Conservation (phyloP, 2,329 filamentous ascomycete species). For the Aureobasidium subglaciale region DNA sequence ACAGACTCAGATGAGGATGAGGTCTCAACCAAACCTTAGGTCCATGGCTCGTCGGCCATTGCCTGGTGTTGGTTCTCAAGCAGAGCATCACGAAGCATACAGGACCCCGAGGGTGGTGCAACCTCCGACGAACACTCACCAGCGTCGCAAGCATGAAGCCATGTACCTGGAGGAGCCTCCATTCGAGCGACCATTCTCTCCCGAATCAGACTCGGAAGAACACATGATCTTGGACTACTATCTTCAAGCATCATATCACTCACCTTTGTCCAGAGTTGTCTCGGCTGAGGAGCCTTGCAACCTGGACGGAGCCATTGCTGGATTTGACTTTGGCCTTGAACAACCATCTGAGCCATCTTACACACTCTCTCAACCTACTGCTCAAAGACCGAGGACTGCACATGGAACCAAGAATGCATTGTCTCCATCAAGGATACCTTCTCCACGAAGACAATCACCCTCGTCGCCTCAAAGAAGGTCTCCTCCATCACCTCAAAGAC, state of each 20-base stretch:
- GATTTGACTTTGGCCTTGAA: constrained; percentile 10
- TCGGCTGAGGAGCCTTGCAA: neutral
- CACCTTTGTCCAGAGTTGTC: neutral
- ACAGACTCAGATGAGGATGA: constrained; percentile 1
- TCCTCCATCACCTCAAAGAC: neutral
- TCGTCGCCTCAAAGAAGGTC: neutral
- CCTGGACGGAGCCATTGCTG: neutral
- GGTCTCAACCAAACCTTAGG: constrained; percentile 8
- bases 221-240: constrained; percentile 15
- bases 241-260: neutral
- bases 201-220: constrained; percentile 6
- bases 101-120: neutral
- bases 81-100: neutral
- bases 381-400: neutral
- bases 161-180: constrained; percentile 7
- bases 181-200: constrained; percentile 4
- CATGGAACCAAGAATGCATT: neutral
- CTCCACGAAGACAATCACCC: neutral
- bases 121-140: neutral
- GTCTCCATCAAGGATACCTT: neutral
- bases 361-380: neutral
- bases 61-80: neutral
- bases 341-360: neutral
- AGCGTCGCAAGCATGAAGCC: constrained; percentile 6
- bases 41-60: neutral